phyloP scores from a whole-genome alignment of 2,329 filamentous ascomycete species.

The Cercospora zeina region DNA sequence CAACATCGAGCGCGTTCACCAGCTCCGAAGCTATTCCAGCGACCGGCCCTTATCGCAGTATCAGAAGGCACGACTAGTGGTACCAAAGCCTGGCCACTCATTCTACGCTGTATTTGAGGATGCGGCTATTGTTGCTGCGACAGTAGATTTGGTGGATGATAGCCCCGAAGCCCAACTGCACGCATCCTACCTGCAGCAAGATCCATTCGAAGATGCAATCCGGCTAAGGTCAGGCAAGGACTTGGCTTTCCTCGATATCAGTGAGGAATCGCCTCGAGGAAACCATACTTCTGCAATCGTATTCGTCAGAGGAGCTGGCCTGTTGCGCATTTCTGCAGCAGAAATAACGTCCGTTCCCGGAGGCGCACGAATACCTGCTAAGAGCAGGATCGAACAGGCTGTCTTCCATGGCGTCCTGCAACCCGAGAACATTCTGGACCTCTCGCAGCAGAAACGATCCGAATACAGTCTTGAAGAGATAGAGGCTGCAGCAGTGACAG shows the following conservation, averaged over 20 bases:
- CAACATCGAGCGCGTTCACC: conserved; percentile 54
- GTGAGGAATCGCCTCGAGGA: conserved; percentile 49
- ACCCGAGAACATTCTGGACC: conserved; percentile 80
- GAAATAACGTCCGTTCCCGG: conserved; percentile 58
- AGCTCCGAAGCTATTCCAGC: conserved; percentile 19
- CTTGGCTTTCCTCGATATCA: conserved; percentile 53
- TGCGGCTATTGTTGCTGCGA: conserved; percentile 74
- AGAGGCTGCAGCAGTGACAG: conserved; percentile 70
- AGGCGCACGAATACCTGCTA: conserved; percentile 65
- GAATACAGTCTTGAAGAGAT: conserved; percentile 70
- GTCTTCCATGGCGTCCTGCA: conserved; percentile 81
- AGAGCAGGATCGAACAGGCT: conserved; percentile 88
- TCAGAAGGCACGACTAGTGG: conserved; percentile 64
- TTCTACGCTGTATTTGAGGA: conserved; percentile 80
- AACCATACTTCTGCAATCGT: conserved; percentile 47
- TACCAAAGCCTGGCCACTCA: conserved; percentile 76
- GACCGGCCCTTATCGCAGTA: conserved; percentile 54
- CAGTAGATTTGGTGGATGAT: conserved; percentile 62
- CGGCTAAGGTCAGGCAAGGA: conserved; percentile 64
- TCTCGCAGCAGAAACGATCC: conserved; percentile 64
- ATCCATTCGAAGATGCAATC: conserved; percentile 81
- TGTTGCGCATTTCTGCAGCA: conserved; percentile 58
- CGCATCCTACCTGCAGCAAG: conserved; percentile 62
- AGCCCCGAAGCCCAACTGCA: conserved; percentile 73
- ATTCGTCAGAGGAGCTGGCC: conserved; percentile 59